phyloP scores from a whole-genome alignment of 2,329 filamentous ascomycete species.

The Calcarisporium arbuscula region DNA sequence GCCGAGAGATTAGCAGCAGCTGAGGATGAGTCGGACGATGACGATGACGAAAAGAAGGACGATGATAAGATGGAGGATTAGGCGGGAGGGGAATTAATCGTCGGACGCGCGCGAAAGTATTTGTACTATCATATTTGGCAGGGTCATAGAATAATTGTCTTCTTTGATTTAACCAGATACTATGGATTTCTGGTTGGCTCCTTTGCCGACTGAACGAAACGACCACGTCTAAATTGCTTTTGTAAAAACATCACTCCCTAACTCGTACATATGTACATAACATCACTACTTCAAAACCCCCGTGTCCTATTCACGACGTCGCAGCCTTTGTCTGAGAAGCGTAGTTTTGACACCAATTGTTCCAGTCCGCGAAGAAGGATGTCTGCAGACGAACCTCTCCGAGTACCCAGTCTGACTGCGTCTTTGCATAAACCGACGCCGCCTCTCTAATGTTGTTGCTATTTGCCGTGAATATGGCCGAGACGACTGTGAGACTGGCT shows the following conservation, averaged over 20 bases:
- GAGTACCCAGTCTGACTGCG: slow-evolving; percentile 51
- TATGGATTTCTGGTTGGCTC: too few relatives aligned
- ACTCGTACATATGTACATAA: too few relatives aligned
- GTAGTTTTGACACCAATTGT: slow-evolving; percentile 61
- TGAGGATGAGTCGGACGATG: slow-evolving; percentile 79
- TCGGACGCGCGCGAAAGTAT: slow-evolving; percentile 13
- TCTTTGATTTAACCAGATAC: slow-evolving; percentile 17
- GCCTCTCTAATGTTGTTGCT: slow-evolving; percentile 47
- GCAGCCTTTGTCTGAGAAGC: slow-evolving; percentile 27
- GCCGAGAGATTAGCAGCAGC: slow-evolving; percentile 91
- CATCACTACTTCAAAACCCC: too few relatives aligned
- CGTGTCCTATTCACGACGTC: slow-evolving; percentile 8
- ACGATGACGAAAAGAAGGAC: slow-evolving; percentile 62
- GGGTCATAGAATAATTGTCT: slow-evolving; percentile 29
- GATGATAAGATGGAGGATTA: slow-evolving; percentile 90
- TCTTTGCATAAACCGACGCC: slow-evolving; percentile 58
- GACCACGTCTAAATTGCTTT: too few relatives aligned
- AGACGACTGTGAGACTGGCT: slow-evolving; percentile 61
- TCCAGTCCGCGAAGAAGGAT: slow-evolving; percentile 65
- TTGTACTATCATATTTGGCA: slow-evolving; percentile 30
- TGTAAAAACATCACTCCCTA: too few relatives aligned
- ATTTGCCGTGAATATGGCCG: slow-evolving; percentile 50
- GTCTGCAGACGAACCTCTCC: slow-evolving; percentile 55
- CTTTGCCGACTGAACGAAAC: too few relatives aligned
- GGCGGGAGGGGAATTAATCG: slow-evolving; percentile 15